Conservation (phyloP, 768 basidiomycete species). For the Wakefieldia striispora region DNA sequence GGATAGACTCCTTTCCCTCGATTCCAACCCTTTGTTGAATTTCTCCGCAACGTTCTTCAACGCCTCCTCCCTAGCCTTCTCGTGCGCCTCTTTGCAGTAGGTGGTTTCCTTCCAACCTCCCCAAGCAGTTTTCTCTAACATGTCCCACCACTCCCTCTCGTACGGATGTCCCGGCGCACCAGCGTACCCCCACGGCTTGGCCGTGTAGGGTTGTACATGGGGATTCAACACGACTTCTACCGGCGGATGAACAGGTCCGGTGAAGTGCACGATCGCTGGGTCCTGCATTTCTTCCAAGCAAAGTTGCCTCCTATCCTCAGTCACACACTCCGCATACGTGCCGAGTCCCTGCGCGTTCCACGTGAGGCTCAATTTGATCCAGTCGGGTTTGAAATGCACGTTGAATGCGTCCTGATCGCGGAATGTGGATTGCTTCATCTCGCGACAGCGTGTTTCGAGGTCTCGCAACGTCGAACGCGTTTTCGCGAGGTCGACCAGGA, state of each 20-base stretch:
- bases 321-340: conserved; percentile 43
- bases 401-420: conserved; percentile 55
- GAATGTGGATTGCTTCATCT: conserved; percentile 32
- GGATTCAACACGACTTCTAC: conserved; percentile 47
- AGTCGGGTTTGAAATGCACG: conserved; percentile 40
- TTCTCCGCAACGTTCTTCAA: conserved; percentile 6
- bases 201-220: conserved; percentile 49
- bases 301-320: conserved; percentile 35
- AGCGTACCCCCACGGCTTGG: conserved; percentile 59
- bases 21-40: conserved; percentile 7
- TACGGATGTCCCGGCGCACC: conserved; percentile 53
- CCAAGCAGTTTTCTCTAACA: conserved; percentile 45
- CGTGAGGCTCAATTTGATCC: conserved; percentile 38
- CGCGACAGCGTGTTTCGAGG: conserved; percentile 26
- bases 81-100: conserved; percentile 19
- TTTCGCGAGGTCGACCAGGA: conserved; percentile 48
- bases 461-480: conserved; percentile 28
- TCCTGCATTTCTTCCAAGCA: conserved; percentile 37
- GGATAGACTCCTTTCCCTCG: not conserved
- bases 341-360: conserved; percentile 63
- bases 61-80: conserved; percentile 8
- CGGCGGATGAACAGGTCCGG: conserved; percentile 50
- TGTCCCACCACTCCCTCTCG: conserved; percentile 45
- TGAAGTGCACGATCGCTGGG: conserved; percentile 55
- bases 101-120: conserved; percentile 29